Evolutionary conservation across 331 rosid species (phyloP).

Genomic region (Pyracantha coccinea): DNA sequence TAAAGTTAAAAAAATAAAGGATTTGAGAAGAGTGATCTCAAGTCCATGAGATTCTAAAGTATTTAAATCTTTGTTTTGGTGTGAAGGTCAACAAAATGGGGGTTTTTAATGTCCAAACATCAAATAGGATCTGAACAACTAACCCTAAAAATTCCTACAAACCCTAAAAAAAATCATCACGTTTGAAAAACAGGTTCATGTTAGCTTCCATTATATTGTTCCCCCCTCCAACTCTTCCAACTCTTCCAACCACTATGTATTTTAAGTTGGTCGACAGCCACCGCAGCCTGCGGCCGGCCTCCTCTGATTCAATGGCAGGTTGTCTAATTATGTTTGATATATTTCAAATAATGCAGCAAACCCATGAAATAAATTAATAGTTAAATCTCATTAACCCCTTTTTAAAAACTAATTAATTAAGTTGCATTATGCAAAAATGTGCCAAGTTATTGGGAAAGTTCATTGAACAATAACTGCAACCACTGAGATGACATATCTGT

Average conservation of each 20-base stretch:
- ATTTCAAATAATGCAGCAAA: background rate
- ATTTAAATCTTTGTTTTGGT: conserved; percentile 6
- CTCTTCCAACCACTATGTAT: conserved; percentile 13
- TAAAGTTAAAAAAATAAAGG: background rate
- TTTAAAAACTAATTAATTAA: background rate
- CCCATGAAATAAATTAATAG: background rate
- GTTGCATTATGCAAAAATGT: background rate
- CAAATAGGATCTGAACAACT: conserved; percentile 38
- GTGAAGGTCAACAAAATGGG: conserved; percentile 33
- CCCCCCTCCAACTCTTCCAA: conserved; percentile 19
- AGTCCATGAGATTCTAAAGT: conserved; percentile 41
- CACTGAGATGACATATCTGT: background rate
- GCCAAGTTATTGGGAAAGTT: background rate
- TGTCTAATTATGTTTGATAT: background rate
- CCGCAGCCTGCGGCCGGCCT: conserved; percentile 23
- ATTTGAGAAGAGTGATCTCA: background rate
- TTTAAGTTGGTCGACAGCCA: conserved; percentile 15
- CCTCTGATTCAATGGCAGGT: background rate
- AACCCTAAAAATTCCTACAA: conserved; percentile 5
- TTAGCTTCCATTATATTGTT: conserved; percentile 27
- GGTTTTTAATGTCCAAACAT: conserved; percentile 17
- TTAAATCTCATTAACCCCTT: background rate
- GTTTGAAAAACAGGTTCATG: conserved; percentile 25
- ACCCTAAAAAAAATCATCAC: conserved; percentile 4
- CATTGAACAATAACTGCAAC: background rate